phyloP scores from a whole-genome alignment of 768 basidiomycete genomes.

The Termitomyces sp. region DNA sequence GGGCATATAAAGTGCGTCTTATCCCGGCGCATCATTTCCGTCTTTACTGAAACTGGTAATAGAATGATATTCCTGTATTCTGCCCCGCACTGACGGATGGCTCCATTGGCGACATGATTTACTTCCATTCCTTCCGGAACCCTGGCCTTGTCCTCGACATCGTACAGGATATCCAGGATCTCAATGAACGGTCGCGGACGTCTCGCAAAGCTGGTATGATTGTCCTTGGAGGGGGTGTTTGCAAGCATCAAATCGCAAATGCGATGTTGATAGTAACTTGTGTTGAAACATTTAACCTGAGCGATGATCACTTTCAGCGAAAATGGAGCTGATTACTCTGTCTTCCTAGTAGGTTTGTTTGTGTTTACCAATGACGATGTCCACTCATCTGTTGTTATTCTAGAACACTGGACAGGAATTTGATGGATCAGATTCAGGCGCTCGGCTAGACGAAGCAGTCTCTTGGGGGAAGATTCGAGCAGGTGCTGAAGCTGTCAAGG shows the following conservation, averaged over 20 bases:
- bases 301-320: constrained; percentile 43
- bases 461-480: constrained; percentile 98
- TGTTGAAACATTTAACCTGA: neutral
- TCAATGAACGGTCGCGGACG: constrained; percentile 86
- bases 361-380: neutral
- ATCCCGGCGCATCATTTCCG: constrained; percentile 6
- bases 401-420: constrained; percentile 99
- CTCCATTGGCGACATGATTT: constrained; percentile 98
- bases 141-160: constrained; percentile 89
- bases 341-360: constrained; percentile 74
- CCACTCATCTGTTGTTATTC: neutral
- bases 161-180: constrained; percentile 83
- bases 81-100: constrained; percentile 98
- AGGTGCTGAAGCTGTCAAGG: constrained; percentile 79
- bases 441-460: constrained; percentile 94
- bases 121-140: constrained; percentile 92
- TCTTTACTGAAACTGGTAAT: constrained; percentile 9
- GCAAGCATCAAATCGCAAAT: constrained; percentile 99
- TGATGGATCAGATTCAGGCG: constrained; percentile 96
- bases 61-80: constrained; percentile 99
- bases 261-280: constrained; percentile 90
- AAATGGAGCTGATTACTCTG: constrained; percentile 98
- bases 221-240: constrained; percentile 94
- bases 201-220: constrained; percentile 98
- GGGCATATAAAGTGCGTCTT: constrained; percentile 89